Evolutionary conservation across 2,329 filamentous ascomycete species (phyloP).

Genomic region (Colletotrichum liaoningense): DNA sequence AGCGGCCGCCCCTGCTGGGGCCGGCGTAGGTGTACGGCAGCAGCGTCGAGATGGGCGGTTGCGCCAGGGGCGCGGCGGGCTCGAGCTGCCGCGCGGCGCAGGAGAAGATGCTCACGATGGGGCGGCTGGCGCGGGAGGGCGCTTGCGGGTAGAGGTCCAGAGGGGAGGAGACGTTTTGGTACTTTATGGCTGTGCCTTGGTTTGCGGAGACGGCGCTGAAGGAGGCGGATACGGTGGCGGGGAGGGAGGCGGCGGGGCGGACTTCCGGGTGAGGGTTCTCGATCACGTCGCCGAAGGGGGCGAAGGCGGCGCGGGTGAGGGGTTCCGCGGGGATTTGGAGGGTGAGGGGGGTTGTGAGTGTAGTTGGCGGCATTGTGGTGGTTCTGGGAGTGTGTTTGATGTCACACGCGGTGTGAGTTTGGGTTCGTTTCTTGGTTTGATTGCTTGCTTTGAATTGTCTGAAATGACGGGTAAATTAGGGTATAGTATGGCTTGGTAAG

Average conservation of each 20-base stretch:
- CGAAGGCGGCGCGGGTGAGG: slow-evolving; percentile 78
- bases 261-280: slow-evolving; percentile 74
- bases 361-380: slow-evolving; percentile 20
- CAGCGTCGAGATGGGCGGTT: slow-evolving; percentile 31
- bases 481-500: not conserved
- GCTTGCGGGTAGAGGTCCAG: slow-evolving; percentile 76
- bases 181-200: slow-evolving; percentile 90
- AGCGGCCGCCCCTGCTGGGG: slow-evolving; percentile 45
- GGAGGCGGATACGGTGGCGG: slow-evolving; percentile 51
- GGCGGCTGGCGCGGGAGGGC: slow-evolving; percentile 67
- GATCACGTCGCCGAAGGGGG: slow-evolving; percentile 85
- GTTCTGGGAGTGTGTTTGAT: not conserved
- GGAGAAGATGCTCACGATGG: slow-evolving; percentile 89
- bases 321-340: slow-evolving; percentile 67
- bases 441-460: not conserved
- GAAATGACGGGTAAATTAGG: not conserved
- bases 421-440: not conserved
- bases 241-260: slow-evolving; percentile 59
- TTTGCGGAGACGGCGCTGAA: slow-evolving; percentile 72
- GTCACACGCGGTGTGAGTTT: not conserved
- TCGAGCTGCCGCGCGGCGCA: slow-evolving; percentile 74
- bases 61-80: slow-evolving; percentile 3
- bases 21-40: slow-evolving; percentile 34
- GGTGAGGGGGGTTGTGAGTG: slow-evolving; percentile 13
- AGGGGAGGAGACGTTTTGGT: slow-evolving; percentile 81